Conservation (phyloP, 805 yeast species). For the Cyberlindnera amylophila region DNA sequence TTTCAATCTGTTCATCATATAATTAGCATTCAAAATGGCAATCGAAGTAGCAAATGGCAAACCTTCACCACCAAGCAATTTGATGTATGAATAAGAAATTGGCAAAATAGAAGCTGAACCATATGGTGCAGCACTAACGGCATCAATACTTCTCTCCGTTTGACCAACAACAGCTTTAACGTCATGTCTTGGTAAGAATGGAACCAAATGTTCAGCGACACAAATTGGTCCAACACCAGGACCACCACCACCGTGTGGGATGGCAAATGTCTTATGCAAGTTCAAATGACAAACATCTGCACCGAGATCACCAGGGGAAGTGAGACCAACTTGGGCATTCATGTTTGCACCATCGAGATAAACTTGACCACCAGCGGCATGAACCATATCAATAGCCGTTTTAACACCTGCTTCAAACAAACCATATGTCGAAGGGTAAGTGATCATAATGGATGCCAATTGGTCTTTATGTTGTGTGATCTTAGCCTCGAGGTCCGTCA, state of each 20-base stretch:
- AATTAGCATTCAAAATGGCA: constrained; percentile 94
- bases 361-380: constrained; percentile 87
- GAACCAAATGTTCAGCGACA: constrained; percentile 75
- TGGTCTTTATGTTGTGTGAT: constrained; percentile 64
- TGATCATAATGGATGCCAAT: constrained; percentile 91
- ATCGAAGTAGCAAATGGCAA: constrained; percentile 82
- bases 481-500: constrained; percentile 68
- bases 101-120: constrained; percentile 94
- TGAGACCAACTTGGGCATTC: constrained; percentile 98
- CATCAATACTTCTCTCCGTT: constrained; percentile 49
- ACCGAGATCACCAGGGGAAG: constrained; percentile 96
- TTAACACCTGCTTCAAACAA: constrained; percentile 90
- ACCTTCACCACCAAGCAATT: constrained; percentile 84
- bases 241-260: constrained; percentile 99
- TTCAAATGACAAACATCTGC: constrained; percentile 98
- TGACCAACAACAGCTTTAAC: constrained; percentile 45
- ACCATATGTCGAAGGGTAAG: constrained; percentile 97
- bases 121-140: constrained; percentile 91
- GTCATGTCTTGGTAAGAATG: constrained; percentile 79
- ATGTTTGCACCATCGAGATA: constrained; percentile 98
- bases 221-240: constrained; percentile 99
- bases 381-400: constrained; percentile 82
- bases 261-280: constrained; percentile 94
- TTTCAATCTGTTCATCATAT: constrained; percentile 79
- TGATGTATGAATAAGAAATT: constrained; percentile 91